phyloP scores from a whole-genome alignment of 192 early-diverging fungal genomes.

The Backusella mclennaniae region DNA sequence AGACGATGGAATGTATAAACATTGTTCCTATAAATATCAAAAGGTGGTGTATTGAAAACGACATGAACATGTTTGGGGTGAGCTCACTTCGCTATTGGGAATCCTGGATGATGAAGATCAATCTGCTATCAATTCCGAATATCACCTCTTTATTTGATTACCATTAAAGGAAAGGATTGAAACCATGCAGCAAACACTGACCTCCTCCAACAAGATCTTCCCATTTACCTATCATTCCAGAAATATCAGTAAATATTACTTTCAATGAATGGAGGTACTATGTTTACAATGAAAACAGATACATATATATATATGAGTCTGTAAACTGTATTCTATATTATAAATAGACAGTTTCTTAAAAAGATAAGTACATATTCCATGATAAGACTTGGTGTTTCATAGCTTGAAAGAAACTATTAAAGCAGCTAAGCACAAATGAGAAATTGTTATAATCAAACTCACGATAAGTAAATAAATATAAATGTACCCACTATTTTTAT shows the following conservation, averaged over 20 bases:
- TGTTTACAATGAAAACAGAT: conserved; percentile 57
- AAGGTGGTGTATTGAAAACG: conserved; percentile 63
- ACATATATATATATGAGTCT: conserved; percentile 58
- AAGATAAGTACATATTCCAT: not conserved
- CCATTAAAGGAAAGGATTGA: conserved; percentile 51
- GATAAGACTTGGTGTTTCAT: not conserved
- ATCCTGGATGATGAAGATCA: conserved; percentile 74
- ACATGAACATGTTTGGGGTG: conserved; percentile 59
- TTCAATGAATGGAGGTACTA: conserved; percentile 47
- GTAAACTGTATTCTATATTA: conserved; percentile 46
- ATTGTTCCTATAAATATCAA: not conserved
- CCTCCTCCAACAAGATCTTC: conserved; percentile 51
- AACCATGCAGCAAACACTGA: conserved; percentile 46
- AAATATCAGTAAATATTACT: conserved; percentile 58
- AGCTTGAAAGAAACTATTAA: conserved; percentile 65
- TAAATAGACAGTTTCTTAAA: conserved; percentile 52
- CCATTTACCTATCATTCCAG: conserved; percentile 57
- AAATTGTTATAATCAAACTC: conserved; percentile 54
- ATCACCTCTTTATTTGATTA: conserved; percentile 42
- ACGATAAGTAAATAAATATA: not conserved
- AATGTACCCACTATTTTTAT: not conserved
- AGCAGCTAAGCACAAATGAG: conserved; percentile 60
- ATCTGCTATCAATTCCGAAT: conserved; percentile 65
- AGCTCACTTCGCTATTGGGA: conserved; percentile 61
- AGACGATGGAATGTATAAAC: conserved; percentile 11